Percentiles rank a stretch among this genome's conserved stretches.
Conservation (phyloP, 2,329 filamentous ascomycete genomes). For the Phialocephala subalpina region DNA sequence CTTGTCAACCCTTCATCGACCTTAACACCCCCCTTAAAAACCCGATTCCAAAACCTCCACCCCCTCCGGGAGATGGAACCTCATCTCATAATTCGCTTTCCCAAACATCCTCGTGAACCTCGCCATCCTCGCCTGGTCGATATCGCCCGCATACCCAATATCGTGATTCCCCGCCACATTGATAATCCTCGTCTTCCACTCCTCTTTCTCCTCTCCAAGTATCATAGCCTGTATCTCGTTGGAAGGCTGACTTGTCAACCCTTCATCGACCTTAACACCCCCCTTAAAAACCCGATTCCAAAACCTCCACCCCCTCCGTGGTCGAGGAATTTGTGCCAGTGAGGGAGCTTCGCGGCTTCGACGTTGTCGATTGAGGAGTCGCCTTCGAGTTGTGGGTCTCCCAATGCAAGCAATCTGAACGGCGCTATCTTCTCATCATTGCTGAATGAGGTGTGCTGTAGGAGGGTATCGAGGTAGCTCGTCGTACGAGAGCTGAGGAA, state of each 20-base stretch:
- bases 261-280: slow-evolving; percentile 67
- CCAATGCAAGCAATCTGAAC: slow-evolving; percentile 87
- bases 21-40: slow-evolving; percentile 74
- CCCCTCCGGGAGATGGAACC: slow-evolving; percentile 74
- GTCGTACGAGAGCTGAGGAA: too few species aligned
- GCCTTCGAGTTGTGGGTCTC: slow-evolving; percentile 93
- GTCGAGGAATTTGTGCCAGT: slow-evolving; percentile 51
- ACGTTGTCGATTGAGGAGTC: slow-evolving; percentile 80
- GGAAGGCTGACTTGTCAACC: slow-evolving; percentile 57
- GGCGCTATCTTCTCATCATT: slow-evolving; percentile 60
- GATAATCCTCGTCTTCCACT: slow-evolving; percentile 81
- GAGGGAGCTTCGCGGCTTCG: slow-evolving; percentile 61
- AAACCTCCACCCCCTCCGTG: slow-evolving; percentile 69
- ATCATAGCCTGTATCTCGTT: slow-evolving; percentile 46
- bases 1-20: slow-evolving; percentile 65
- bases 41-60: slow-evolving; percentile 79
- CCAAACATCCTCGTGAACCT: slow-evolving; percentile 89
- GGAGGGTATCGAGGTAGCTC: slow-evolving; percentile 39
- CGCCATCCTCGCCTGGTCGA: slow-evolving; percentile 76
- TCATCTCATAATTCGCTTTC: slow-evolving; percentile 87
- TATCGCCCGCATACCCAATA: slow-evolving; percentile 93
- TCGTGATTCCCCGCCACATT: slow-evolving; percentile 97
- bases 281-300: slow-evolving; percentile 84
- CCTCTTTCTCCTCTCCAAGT: slow-evolving; percentile 52
- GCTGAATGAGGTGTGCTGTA: slow-evolving; percentile 36